Conservation (phyloP, 305 asterid genomes). For the Fraxinus albicans region DNA sequence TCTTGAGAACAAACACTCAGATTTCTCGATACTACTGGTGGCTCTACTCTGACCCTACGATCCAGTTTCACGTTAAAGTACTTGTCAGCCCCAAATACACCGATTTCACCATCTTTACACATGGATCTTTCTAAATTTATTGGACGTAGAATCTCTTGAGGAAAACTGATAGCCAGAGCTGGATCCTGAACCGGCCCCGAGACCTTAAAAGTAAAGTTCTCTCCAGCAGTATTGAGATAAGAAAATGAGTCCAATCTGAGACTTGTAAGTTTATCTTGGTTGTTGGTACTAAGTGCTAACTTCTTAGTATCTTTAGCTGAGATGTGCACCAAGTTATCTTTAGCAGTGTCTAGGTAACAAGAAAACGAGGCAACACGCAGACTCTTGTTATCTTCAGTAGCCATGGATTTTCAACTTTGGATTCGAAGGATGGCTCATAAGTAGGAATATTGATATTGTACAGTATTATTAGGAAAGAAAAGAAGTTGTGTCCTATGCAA, state of each 20-base stretch:
- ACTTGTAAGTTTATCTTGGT: slow-evolving; percentile 9
- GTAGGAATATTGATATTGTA: not conserved
- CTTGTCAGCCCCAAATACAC: slow-evolving; percentile 74
- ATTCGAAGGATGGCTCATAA: not conserved
- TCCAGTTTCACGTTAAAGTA: slow-evolving; percentile 77
- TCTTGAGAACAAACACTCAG: slow-evolving; percentile 51
- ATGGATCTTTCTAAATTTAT: slow-evolving; percentile 22
- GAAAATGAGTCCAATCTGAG: slow-evolving; percentile 40
- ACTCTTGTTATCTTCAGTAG: slow-evolving; percentile 36
- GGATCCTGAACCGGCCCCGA: slow-evolving; percentile 47
- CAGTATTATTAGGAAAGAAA: not conserved
- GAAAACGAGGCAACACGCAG: slow-evolving; percentile 83
- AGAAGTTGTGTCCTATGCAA: not conserved
- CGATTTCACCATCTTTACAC: slow-evolving; percentile 52
- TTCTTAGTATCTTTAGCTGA: slow-evolving; percentile 35
- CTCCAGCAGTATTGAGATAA: slow-evolving; percentile 30
- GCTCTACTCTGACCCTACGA: slow-evolving; percentile 15
- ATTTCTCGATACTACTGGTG: slow-evolving; percentile 26
- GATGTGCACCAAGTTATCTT: slow-evolving; percentile 45
- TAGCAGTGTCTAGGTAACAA: slow-evolving; percentile 60
- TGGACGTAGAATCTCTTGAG: slow-evolving; percentile 22
- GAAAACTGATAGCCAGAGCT: slow-evolving; percentile 38
- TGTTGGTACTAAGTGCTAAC: slow-evolving; percentile 28
- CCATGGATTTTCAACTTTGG: slow-evolving; percentile 40
- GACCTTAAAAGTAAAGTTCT: slow-evolving; percentile 38